Evolutionary conservation across 495 filamentous ascomycete species (phyloP).

Genomic region (Xylaria telfairii): DNA sequence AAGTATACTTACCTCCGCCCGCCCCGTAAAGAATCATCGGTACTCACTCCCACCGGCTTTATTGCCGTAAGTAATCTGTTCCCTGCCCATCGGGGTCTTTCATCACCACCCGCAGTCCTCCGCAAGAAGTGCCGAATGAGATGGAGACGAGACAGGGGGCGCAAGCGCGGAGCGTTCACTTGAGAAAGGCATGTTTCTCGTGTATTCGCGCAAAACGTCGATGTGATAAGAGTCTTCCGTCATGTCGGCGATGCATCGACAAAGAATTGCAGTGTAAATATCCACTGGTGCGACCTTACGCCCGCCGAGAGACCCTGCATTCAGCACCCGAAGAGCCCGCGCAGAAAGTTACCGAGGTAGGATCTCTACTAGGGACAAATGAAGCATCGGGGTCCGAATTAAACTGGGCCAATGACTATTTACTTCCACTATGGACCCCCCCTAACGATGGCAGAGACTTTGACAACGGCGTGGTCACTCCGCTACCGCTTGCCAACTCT

Average conservation of each 20-base stretch:
- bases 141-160: not conserved
- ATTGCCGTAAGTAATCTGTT: not conserved
- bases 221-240: conserved; percentile 30
- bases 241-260: conserved; percentile 28
- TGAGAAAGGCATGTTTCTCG: conserved; percentile 30
- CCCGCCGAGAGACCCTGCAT: not conserved
- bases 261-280: conserved; percentile 28
- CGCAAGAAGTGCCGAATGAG: not conserved
- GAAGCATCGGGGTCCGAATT: not conserved
- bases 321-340: not conserved
- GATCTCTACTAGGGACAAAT: not conserved
- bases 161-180: not conserved
- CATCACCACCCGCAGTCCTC: not conserved
- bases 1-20: not conserved
- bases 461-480: not conserved
- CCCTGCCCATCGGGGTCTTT: not conserved
- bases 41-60: not conserved
- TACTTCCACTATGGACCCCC: not conserved
- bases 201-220: conserved; percentile 33
- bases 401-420: no score
- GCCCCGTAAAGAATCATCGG: not conserved
- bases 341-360: no score
- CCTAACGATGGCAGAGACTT: not conserved
- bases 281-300: conserved; percentile 19
- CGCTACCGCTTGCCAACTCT: not conserved